Evolutionary conservation across 2,329 filamentous ascomycete species (phyloP), one percentile per base, ranked within the genome.

Genomic region (Basipetospora chlamydospora): DNA sequence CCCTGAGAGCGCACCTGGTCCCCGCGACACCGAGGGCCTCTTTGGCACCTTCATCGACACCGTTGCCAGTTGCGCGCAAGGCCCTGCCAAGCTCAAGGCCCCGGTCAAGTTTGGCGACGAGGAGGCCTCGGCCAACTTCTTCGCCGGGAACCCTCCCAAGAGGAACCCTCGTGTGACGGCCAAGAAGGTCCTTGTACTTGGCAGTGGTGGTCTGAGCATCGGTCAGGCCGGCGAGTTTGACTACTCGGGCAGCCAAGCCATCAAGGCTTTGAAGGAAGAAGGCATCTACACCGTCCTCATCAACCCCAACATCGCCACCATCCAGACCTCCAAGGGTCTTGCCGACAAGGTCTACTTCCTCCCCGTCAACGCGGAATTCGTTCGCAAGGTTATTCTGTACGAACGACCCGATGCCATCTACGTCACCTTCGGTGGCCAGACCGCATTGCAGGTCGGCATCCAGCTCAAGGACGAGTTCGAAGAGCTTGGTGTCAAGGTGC

Each of bases 261-360:
- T 98, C 44, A 96, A 96, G 64, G 90, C 90, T 26, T 70, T 98
- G 43, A 96, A 94, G 63, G 88, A 96, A 64, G 88, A 87, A 44
- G 85, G 85, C 42, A 83, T 96, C 42, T 64, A 77, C 47, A 94
- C 88, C 8, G 82, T 96, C 38, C 76, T 96, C 45, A 87, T 96
- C 58, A 96, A 96, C 63, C 88, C 88, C 51, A 96, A 96, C 59
- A 96, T 96, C 57, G 88, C 88, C 41, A 96, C 90, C 40, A 96
- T 96, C 53, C 88, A 96, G 64, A 96, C 88, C 49, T 86, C 90
- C 58, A 88, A 96, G 69, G 79, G 80, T 52, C 80, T 96, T 55
- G 86, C 86, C 53, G 88, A 96, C 55, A 87, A 96, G 64, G 82
- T 96, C 52, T 96, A 96, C 70, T 96, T 95, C 62, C 79, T 96